Percentiles rank a stretch among this genome's conserved stretches.
phyloP scores from a whole-genome alignment of 1,284 basidiomycete genomes.

The Prillingera fragicola region DNA sequence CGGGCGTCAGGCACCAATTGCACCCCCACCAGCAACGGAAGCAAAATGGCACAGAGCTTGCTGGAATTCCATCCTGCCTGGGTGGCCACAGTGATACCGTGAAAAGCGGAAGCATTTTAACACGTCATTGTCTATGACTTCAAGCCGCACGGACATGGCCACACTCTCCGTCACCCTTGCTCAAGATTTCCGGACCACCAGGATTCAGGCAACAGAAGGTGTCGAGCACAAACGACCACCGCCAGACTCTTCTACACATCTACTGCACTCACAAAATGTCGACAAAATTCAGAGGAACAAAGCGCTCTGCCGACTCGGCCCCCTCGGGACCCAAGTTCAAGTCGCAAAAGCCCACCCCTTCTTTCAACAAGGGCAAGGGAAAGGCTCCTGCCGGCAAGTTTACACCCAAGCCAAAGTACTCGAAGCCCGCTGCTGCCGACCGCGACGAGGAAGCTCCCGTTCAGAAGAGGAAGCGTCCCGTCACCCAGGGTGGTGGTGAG shows the following conservation, averaged over 20 bases:
- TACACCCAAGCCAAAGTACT: conserved; percentile 6
- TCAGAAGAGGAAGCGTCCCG: conserved; percentile 28
- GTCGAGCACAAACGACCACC: conserved; percentile 1
- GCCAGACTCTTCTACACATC: too few relatives aligned
- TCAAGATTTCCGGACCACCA: background rate
- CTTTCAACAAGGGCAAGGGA: background rate
- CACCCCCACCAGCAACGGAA: too few relatives aligned
- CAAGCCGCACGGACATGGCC: too few relatives aligned
- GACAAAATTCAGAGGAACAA: conserved; percentile 8
- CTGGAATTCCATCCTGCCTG: too few relatives aligned
- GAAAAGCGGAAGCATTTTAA: too few relatives aligned
- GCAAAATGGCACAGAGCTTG: too few relatives aligned
- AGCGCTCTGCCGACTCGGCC: conserved; percentile 12
- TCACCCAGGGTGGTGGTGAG: conserved; percentile 37
- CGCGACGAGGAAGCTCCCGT: conserved; percentile 3
- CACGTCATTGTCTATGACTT: too few relatives aligned
- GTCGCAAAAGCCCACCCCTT: conserved; percentile 1
- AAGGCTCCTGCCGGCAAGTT: background rate
- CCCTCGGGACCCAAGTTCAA: background rate
- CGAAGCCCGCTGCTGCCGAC: conserved; percentile 3
- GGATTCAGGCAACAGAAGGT: background rate
- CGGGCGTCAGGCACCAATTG: too few relatives aligned
- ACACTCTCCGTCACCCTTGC: too few relatives aligned
- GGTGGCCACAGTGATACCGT: too few relatives aligned
- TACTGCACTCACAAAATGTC: conserved; percentile 9